Evolutionary conservation across 1,139 yeast genomes (phyloP), one percentile per base, ranked within the genome.

Genomic region (Hansenula lynferdii): DNA sequence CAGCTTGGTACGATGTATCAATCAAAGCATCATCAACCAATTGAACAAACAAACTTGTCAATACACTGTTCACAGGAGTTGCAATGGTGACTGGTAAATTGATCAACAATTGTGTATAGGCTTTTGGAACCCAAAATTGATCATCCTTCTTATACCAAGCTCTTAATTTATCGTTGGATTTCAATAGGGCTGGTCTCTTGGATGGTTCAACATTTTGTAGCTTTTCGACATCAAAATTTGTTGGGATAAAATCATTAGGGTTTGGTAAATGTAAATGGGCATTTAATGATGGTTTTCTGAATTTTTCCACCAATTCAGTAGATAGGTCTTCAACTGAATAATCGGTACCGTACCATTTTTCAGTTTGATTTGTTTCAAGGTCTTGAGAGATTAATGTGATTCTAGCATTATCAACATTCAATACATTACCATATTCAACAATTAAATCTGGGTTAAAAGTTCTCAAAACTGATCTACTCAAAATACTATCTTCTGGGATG

Each of bases 141-240:
- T 92, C 96, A 62, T 92, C 97, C 54, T 84, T 84, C 58, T 90
- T 92, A 61, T 72, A 87, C 98, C 98, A 92, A 27, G 87, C 67
- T 51, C 70, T 76, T 28, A 70, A 54, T 34, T 56, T 61, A 1
- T 64, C 56, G 34, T 64, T 64, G 22, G 67, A 58, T 43, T 64
- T 60, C 37, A 80, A 55, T 33, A 82, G 58, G 15, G 61, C 53
- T 4, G 89, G 89, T 34, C 67, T 65, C 38, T 62, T 65, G 17
- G 60, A 45, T 8, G 72, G 69, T 25, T 56, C 58, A 20, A 43
- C 51, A 10, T 59, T 58, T 31, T 70, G 71, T 34, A 63, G 57
- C 45, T 69, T 71, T 24, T 66, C 67, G 7, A 87, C 80, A 2
- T 70, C 69, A 53, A 92, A 87, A 54, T 85, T 70, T 9, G 83